Conservation (phyloP, 2,329 filamentous ascomycete species). For the Alternaria tenuissima region DNA sequence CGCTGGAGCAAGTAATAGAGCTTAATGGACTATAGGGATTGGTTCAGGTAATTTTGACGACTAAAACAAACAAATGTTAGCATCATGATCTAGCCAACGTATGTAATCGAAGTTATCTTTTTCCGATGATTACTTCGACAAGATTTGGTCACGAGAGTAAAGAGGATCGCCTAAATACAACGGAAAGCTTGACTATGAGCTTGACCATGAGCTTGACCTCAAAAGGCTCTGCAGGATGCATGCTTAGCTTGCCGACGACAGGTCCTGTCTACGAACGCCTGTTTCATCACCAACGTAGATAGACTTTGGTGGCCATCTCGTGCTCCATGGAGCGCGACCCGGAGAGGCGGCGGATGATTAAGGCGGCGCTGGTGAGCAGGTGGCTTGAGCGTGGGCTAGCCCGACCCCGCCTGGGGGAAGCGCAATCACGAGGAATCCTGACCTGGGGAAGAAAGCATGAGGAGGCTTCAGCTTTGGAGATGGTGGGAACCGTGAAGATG, state of each 20-base stretch:
- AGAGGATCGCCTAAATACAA: neutral
- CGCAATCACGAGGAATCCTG: neutral
- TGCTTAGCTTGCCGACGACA: neutral
- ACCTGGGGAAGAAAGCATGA: neutral
- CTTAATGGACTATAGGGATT: neutral
- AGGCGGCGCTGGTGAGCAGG: constrained; percentile 1
- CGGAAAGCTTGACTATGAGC: neutral
- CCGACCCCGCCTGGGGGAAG: constrained; percentile 9
- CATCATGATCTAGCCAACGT: neutral
- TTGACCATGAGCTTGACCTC: neutral
- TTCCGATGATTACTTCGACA: neutral
- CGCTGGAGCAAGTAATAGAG: neutral
- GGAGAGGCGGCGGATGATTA: neutral
- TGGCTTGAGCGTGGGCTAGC: constrained; percentile 11
- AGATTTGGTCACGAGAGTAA: neutral
- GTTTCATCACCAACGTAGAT: neutral
- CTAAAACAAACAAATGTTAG: neutral
- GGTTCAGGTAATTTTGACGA: neutral
- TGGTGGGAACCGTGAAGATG: neutral
- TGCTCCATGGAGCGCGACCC: neutral
- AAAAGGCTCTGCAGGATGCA: neutral
- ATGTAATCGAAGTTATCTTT: neutral
- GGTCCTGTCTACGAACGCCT: neutral
- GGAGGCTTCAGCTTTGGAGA: neutral
- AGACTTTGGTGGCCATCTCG: neutral